Evolutionary conservation across 805 yeast species (phyloP).

Genomic region (Zygosaccharomyces pseudorouxii): DNA sequence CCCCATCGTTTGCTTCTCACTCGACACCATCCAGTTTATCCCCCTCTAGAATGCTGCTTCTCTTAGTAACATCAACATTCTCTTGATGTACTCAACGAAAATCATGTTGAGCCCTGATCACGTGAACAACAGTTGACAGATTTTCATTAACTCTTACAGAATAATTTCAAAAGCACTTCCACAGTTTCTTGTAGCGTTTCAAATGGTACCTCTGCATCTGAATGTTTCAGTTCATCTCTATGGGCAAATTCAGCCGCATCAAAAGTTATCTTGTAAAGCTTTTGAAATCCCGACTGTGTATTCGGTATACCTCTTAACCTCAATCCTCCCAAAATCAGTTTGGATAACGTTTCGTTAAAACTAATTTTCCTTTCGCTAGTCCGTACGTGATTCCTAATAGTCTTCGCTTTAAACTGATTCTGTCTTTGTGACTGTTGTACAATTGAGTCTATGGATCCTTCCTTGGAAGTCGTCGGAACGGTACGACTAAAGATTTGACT

Average conservation of each 20-base stretch:
- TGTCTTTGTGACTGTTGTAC: constrained; percentile 21
- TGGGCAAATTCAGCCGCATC: constrained; percentile 39
- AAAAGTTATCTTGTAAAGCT: constrained; percentile 37
- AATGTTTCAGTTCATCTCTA: constrained; percentile 23
- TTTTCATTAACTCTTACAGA: constrained; percentile 25
- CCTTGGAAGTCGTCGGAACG: constrained; percentile 5
- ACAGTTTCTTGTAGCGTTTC: constrained; percentile 37
- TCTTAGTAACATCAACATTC: background rate
- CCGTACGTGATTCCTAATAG: constrained; percentile 19
- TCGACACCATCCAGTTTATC: background rate
- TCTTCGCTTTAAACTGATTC: constrained; percentile 13
- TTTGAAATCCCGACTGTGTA: constrained; percentile 29
- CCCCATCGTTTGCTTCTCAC: constrained; percentile 6
- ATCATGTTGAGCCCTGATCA: background rate
- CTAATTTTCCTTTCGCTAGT: constrained; percentile 25
- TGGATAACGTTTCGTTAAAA: constrained; percentile 33
- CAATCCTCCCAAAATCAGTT: constrained; percentile 36
- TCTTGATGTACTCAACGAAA: background rate
- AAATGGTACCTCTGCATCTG: constrained; percentile 22
- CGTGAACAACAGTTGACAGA: background rate
- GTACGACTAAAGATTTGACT: constrained; percentile 6
- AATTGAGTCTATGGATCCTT: constrained; percentile 19
- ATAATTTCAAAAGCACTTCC: constrained; percentile 33
- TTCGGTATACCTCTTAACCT: constrained; percentile 34
- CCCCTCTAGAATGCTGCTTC: background rate